These are phyloP conservation scores for Hyaloraphidium curvatum DNA, from an alignment of 192 early-diverging fungal species.

Conservation along the genomic window DNA sequence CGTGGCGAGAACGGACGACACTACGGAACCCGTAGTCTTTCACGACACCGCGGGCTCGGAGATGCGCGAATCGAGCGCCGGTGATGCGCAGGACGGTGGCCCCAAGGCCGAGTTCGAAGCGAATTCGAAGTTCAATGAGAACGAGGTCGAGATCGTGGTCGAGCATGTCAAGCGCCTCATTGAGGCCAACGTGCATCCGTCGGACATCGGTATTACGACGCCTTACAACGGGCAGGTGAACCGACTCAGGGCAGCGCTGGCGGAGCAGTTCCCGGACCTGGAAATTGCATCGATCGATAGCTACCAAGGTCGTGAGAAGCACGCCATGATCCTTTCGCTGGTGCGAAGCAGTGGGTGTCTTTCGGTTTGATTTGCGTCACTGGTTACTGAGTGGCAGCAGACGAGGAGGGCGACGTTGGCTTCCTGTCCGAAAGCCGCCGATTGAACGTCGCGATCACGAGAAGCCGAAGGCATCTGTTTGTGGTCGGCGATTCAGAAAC, in stretches of 20 bases:
- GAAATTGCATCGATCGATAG: constrained; percentile 79
- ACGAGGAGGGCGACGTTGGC: constrained; percentile 54
- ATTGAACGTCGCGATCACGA: constrained; percentile 48
- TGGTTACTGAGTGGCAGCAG: constrained; percentile 56
- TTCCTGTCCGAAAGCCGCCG: constrained; percentile 58
- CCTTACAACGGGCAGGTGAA: constrained; percentile 67
- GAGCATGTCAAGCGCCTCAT: constrained; percentile 42
- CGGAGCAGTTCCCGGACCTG: constrained; percentile 31
- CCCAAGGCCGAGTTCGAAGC: background rate
- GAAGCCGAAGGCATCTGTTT: constrained; percentile 68
- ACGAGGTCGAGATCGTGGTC: constrained; percentile 46
- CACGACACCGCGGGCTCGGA: constrained; percentile 44
- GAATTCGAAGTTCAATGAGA: constrained; percentile 39
- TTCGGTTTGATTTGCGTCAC: background rate
- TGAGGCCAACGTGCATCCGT: constrained; percentile 31
- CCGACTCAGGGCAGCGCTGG: constrained; percentile 17
- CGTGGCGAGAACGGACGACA: constrained; percentile 38
- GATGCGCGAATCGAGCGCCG: constrained; percentile 18
- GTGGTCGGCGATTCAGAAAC: constrained; percentile 61
- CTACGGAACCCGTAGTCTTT: constrained; percentile 33
- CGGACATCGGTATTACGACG: constrained; percentile 66
- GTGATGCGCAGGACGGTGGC: constrained; percentile 14
- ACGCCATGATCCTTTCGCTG: constrained; percentile 59
- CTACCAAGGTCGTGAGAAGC: constrained; percentile 81
- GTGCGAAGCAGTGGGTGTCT: background rate